Evolutionary conservation across 768 basidiomycete species (phyloP).

Genomic region (Leccinum obscurum): DNA sequence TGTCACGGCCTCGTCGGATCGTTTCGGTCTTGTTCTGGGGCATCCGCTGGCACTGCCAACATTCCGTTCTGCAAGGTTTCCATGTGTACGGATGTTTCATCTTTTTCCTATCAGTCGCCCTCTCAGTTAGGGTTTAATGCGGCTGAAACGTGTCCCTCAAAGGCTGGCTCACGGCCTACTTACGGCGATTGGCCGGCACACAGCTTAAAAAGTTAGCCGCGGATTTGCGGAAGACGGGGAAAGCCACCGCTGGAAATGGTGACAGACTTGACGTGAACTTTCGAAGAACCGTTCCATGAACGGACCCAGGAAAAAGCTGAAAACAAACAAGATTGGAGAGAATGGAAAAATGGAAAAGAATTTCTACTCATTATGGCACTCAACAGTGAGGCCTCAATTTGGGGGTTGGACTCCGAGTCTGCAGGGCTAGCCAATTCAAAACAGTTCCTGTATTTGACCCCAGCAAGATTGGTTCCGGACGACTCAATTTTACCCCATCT

Average conservation of each 20-base stretch:
- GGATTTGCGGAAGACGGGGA: constrained; percentile 20
- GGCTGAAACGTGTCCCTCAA: constrained; percentile 27
- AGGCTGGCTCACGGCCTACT: constrained; percentile 2
- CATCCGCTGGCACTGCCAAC: constrained; percentile 12
- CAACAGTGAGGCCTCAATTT: constrained; percentile 7
- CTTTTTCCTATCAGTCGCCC: constrained; percentile 10
- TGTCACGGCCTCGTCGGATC: not conserved
- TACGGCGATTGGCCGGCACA: constrained; percentile 14
- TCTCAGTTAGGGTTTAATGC: constrained; percentile 21
- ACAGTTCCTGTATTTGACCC: constrained; percentile 2
- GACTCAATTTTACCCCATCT: constrained; percentile 12
- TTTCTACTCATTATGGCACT: constrained; percentile 1
- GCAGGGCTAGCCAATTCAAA: constrained; percentile 1
- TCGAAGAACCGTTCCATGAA: not conserved
- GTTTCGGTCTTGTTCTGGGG: constrained; percentile 10
- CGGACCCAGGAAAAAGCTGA: not conserved
- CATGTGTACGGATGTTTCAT: constrained; percentile 20
- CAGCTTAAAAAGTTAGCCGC: constrained; percentile 5
- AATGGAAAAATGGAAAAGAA: constrained; percentile 1
- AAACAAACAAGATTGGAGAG: not conserved
- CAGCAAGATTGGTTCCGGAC: not conserved
- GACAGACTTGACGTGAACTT: not conserved
- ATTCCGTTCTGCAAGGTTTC: constrained; percentile 14
- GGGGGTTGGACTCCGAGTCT: not conserved
- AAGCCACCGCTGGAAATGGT: not conserved